These are phyloP conservation scores for Brassica rapa DNA, from an alignment of 345 rosid species.

Conservation along the genomic window DNA sequence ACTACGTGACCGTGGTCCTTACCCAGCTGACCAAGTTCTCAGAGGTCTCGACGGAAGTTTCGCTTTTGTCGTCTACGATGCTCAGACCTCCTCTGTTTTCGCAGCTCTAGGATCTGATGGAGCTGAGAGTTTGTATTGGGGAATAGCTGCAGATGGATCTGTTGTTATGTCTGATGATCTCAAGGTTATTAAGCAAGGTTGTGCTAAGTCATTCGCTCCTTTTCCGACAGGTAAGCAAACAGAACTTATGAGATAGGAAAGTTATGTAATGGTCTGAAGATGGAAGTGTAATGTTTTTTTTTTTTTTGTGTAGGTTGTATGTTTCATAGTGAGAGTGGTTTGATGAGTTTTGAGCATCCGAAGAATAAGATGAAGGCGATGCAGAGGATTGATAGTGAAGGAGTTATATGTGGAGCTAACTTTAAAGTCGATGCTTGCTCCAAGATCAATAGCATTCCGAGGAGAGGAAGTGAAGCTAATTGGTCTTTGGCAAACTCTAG, in stretches of 20 bases:
- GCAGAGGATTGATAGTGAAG: slow-evolving; percentile 92
- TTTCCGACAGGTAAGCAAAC: slow-evolving; percentile 60
- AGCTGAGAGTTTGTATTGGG: slow-evolving; percentile 74
- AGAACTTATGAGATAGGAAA: too few species aligned
- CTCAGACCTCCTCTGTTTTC: slow-evolving; percentile 68
- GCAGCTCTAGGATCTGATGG: slow-evolving; percentile 88
- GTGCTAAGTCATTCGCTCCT: slow-evolving; percentile 89
- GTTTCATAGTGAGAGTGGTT: slow-evolving; percentile 79
- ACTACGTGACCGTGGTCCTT: slow-evolving; percentile 88
- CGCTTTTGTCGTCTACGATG: slow-evolving; percentile 83
- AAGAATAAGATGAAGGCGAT: slow-evolving; percentile 75
- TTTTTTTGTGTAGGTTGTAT: slow-evolving; percentile 56
- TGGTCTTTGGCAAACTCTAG: slow-evolving; percentile 58
- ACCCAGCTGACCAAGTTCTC: slow-evolving; percentile 90
- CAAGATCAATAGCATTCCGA: slow-evolving; percentile 63
- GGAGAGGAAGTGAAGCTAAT: slow-evolving; percentile 85
- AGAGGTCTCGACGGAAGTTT: slow-evolving; percentile 81
- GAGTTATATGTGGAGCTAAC: slow-evolving; percentile 78
- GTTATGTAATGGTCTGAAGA: background rate
- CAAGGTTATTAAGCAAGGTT: slow-evolving; percentile 73
- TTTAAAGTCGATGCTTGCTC: slow-evolving; percentile 76
- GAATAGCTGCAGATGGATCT: slow-evolving; percentile 82
- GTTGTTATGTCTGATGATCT: slow-evolving; percentile 82
- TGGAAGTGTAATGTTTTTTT: background rate
- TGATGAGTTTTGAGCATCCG: slow-evolving; percentile 94